Conservation (phyloP, 805 yeast genomes). For the Nakazawaea sp. region DNA sequence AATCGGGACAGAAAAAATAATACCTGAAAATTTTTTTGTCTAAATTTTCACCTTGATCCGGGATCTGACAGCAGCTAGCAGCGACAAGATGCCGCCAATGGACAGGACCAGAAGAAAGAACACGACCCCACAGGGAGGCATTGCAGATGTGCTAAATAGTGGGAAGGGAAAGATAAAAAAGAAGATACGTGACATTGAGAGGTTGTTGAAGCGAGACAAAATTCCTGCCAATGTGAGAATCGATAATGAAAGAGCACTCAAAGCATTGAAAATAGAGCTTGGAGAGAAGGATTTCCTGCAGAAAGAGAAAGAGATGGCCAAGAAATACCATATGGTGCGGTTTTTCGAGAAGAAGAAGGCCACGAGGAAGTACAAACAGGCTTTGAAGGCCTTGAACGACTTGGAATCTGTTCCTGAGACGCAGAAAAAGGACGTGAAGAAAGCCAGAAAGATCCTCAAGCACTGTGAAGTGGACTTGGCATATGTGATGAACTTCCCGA, state of each 20-base stretch:
- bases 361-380: slow-evolving; percentile 55
- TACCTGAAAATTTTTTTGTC: background rate
- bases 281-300: slow-evolving; percentile 30
- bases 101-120: background rate
- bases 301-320: slow-evolving; percentile 38
- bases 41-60: background rate
- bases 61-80: background rate
- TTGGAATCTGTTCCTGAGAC: slow-evolving; percentile 23
- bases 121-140: background rate
- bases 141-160: background rate
- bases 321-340: slow-evolving; percentile 87
- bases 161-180: slow-evolving; percentile 39
- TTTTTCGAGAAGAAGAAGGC: slow-evolving; percentile 91
- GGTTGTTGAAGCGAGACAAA: slow-evolving; percentile 51
- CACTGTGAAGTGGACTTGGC: slow-evolving; percentile 65
- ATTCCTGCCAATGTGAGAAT: slow-evolving; percentile 49
- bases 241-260: slow-evolving; percentile 39
- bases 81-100: background rate
- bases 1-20: background rate
- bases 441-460: slow-evolving; percentile 39
- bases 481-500: slow-evolving; percentile 74
- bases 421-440: slow-evolving; percentile 21
- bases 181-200: slow-evolving; percentile 79
- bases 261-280: slow-evolving; percentile 40
- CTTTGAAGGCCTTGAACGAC: slow-evolving; percentile 30